Base-by-base conservation (phyloP, 108 stramenopile genomes). In the Nitzschia sp. region DNA sequence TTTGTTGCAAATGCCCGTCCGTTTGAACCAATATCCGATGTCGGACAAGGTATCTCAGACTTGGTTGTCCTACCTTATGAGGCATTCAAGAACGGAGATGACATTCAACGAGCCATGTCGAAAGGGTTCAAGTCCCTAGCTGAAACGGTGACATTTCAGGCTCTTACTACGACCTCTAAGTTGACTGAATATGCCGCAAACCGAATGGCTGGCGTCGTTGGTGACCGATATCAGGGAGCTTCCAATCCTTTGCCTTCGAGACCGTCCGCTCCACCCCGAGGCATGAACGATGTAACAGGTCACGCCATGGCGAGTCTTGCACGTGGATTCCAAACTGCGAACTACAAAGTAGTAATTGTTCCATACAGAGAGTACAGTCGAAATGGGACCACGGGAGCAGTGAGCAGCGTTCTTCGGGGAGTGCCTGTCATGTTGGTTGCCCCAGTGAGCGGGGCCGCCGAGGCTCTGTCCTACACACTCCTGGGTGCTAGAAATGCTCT, bases 401-500 rank as follows among this genome's bases (percentile, higher is more conserved):
- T 76, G 12, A 79, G 57, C 41, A 86, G 87, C 53, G 86, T 87
- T 9, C 67, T 90, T 1, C 52, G 70, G 57, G 92, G 87, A n/a
- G 81, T 93, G 25, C 92, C 89, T 17, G 83, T 93, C 1, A 85
- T 86, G 42, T 71, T 93, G 14, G 66, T 83, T 12, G 89, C 87
- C 21, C 89, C 89, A 5, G 44, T 88, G n/a, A 81, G 81, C 25
- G 92, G 86, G 43, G 87, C 83, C n/a, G 79, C 84, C 10, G 92
- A 93, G 62, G 89, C 89, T 20, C 15, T 90, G 40, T 93, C 92
- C 7, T 90, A 90, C 46, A 84, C 86, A 0, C 68, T 93, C 21
- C 63, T 89, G 12, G 92, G 89, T 24, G 82, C 81, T 50, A 77
- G 92, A n/a, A 90, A 93, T 78, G 85, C 86, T 58, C 59, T 93